phyloP scores from a whole-genome alignment of 768 basidiomycete genomes.

The Kwoniella mangroviensis region DNA sequence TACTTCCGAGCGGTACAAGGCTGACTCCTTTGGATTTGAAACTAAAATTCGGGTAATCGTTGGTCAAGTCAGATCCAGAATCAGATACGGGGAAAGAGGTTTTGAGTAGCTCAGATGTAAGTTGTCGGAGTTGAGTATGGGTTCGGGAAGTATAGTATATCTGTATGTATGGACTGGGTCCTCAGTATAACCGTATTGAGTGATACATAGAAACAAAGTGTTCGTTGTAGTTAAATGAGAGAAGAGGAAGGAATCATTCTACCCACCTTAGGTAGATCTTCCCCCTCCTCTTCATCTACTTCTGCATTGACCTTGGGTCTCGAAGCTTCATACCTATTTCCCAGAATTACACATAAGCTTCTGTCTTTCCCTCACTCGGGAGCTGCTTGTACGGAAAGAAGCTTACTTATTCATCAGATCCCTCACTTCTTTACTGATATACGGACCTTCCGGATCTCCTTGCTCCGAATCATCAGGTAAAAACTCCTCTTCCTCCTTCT shows the following conservation, averaged over 20 bases:
- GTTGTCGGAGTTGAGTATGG: conserved; percentile 91
- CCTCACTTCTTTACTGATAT: conserved; percentile 76
- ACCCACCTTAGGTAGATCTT: conserved; percentile 54
- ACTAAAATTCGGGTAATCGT: too few species aligned
- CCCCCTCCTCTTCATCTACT: conserved; percentile 51
- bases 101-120: conserved; percentile 79
- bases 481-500: conserved; percentile 68
- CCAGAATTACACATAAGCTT: not conserved
- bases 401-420: conserved; percentile 79
- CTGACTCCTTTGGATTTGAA: conserved; percentile 60
- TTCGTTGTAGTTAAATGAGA: too few species aligned
- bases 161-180: too few species aligned
- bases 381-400: too few species aligned
- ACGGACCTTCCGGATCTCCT: conserved; percentile 59
- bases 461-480: conserved; percentile 69
- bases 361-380: too few species aligned
- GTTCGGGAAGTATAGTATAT: conserved; percentile 94
- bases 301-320: conserved; percentile 33
- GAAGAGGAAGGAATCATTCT: too few species aligned
- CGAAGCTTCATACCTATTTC: conserved; percentile 36
- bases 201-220: too few species aligned
- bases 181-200: too few species aligned
- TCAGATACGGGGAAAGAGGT: conserved; percentile 63
- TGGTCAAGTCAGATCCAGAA: too few species aligned
- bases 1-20: conserved; percentile 82